Base-by-base conservation (phyloP, 2,329 filamentous ascomycete species). In the Coleophoma cylindrospora region DNA sequence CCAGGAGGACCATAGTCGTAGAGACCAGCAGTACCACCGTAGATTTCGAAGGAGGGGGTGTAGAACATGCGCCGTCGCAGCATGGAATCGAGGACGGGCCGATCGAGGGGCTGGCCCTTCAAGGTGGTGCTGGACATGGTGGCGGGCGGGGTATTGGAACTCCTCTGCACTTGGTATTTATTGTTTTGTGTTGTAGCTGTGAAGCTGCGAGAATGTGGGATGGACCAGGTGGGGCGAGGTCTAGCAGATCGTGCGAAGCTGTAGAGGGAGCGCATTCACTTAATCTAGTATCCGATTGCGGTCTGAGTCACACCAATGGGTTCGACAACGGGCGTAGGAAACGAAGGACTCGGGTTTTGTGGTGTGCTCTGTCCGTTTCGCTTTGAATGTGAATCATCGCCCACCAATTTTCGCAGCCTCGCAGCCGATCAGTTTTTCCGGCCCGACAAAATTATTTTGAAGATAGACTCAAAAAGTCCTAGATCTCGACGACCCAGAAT, bases 11-110 rank as follows among this genome's bases (percentile, higher is more conserved):
- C 84, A 70, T 86, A 88, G 65, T 88, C 85, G 68, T 83, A 88
- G 21, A 89, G 79, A 64, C 91, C 91, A 59, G 84, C 86, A 51
- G 94, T 86, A 65, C 90, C 90, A 60, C 88, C 88, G 67, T 97
- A 97, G 64, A 95, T 92, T 71, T 97, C 94, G 70, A 96, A 97
- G 49, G 91, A 86, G 48, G 91, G 91, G 56, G 91, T 96, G 73
- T 94, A 95, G 77, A 97, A 97, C 73, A 92, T 77, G 69, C 91
- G 87, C 58, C 91, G 87, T 59, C 87, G 84, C 62, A 97, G 84
- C 65, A 97, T 81, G 54, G 84, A 87, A 66, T 97, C 94, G 65
- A 97, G 82, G 50, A 81, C 75, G 52, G 79, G 74, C 64, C 90
- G 84, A 71, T 97, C 91, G 62, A 99, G 86, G 71, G 89, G 84